Percentiles rank a stretch among this genome's conserved stretches.
These are phyloP conservation scores for Termitomyces titanicus DNA, from an alignment of 768 basidiomycete genomes.

Conservation along the genomic window DNA sequence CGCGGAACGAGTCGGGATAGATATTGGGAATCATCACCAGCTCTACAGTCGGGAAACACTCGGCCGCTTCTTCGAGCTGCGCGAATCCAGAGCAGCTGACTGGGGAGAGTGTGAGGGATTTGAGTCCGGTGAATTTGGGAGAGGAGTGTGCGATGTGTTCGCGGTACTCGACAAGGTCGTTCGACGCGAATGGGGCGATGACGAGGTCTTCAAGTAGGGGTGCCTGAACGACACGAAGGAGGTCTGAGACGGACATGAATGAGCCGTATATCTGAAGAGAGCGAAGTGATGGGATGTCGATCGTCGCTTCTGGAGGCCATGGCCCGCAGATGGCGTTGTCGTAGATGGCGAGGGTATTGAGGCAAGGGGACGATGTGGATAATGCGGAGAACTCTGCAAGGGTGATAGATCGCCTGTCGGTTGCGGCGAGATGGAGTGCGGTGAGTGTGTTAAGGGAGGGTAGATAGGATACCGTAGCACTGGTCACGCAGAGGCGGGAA, in stretches of 20 bases:
- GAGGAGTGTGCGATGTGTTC: not conserved
- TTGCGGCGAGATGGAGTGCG: conserved; percentile 12
- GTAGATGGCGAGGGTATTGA: conserved; percentile 12
- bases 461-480: conserved; percentile 10
- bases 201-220: conserved; percentile 9
- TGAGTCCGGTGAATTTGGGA: conserved; percentile 12
- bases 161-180: conserved; percentile 13
- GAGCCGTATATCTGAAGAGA: conserved; percentile 15
- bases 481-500: conserved; percentile 9
- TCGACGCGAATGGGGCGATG: conserved; percentile 9
- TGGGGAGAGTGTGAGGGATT: conserved; percentile 12
- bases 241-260: conserved; percentile 16
- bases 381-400: conserved; percentile 6
- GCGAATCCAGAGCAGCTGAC: conserved; percentile 8
- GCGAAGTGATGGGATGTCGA: conserved; percentile 11
- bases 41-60: conserved; percentile 14
- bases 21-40: conserved; percentile 15
- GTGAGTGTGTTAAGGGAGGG: conserved; percentile 8
- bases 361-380: conserved; percentile 4
- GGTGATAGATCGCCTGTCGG: conserved; percentile 4
- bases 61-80: conserved; percentile 6
- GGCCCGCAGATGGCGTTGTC: conserved; percentile 14
- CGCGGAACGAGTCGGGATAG: conserved; percentile 8
- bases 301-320: conserved; percentile 10
- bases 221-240: conserved; percentile 11